Evolutionary conservation across 2,329 filamentous ascomycete genomes (phyloP).

Genomic region (Xylariaceae sp.): DNA sequence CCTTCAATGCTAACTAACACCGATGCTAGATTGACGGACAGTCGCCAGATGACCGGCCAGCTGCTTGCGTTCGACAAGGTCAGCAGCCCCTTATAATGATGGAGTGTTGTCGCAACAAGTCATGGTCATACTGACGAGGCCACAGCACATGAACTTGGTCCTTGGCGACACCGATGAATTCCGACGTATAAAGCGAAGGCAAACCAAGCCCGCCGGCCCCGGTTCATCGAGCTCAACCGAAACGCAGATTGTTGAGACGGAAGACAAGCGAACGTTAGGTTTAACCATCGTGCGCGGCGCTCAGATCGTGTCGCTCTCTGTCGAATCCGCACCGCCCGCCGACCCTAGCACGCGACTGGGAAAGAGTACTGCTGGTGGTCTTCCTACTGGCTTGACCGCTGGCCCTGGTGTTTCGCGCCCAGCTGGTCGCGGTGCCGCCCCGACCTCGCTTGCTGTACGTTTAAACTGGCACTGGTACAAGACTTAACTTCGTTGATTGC

Average conservation of each 20-base stretch:
- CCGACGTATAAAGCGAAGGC: conserved; percentile 81
- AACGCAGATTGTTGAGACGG: conserved; percentile 70
- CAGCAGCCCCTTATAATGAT: conserved; percentile 16
- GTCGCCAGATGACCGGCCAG: conserved; percentile 92
- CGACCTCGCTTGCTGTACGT: conserved; percentile 73
- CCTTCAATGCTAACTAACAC: conserved; percentile 16
- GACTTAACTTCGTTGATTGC: conserved; percentile 7
- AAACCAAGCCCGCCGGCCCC: conserved; percentile 64
- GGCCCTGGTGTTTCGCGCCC: conserved; percentile 88
- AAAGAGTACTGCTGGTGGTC: conserved; percentile 63
- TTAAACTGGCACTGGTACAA: neutral
- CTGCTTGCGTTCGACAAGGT: conserved; percentile 99
- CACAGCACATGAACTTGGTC: conserved; percentile 96
- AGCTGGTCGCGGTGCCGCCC: conserved; percentile 72
- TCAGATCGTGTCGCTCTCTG: conserved; percentile 88
- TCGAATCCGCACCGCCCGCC: conserved; percentile 91
- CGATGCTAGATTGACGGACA: conserved; percentile 62
- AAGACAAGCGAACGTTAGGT: conserved; percentile 96
- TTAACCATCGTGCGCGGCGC: conserved; percentile 91
- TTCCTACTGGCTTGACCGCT: conserved; percentile 65
- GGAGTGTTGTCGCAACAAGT: neutral
- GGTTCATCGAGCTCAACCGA: conserved; percentile 54
- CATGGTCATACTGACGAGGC: conserved; percentile 6
- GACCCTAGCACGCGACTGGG: conserved; percentile 88
- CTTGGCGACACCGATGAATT: conserved; percentile 98